These are phyloP conservation scores for Crithidia mellificae DNA, from an alignment of 208 protist genomes.

Conservation along the genomic window DNA sequence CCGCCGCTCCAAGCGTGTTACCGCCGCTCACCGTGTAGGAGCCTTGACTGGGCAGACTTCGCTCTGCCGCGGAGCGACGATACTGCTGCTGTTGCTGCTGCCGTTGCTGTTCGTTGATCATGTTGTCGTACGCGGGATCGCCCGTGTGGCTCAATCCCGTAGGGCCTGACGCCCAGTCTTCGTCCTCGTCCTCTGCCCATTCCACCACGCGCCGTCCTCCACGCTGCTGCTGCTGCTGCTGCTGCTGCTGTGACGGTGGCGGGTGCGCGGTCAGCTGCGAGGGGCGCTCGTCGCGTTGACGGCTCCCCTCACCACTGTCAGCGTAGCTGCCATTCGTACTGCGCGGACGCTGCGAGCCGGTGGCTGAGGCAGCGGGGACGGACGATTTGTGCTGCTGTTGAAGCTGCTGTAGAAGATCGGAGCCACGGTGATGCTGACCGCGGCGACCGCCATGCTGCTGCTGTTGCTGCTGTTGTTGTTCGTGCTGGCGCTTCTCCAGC, in stretches of 20 bases:
- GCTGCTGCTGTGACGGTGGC: neutral
- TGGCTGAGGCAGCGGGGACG: neutral
- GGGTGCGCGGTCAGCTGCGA: too few species aligned
- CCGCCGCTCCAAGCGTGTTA: neutral
- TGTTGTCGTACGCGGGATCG: conserved; percentile 33
- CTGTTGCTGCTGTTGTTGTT: conserved; percentile 14
- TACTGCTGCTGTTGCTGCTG: conserved; percentile 3
- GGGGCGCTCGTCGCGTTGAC: too few species aligned
- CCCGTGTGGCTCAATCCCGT: conserved; percentile 33
- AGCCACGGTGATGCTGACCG: conserved; percentile 4
- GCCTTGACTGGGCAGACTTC: neutral
- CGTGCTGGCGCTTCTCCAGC: conserved; percentile 16
- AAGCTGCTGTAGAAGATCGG: conserved; percentile 13
- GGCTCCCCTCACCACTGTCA: neutral
- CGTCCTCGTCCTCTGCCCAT: conserved; percentile 8
- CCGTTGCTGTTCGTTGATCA: conserved; percentile 25
- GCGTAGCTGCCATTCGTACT: neutral
- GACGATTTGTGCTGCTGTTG: conserved; percentile 24
- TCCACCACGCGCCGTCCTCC: neutral
- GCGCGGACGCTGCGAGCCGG: neutral
- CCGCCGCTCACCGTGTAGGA: neutral
- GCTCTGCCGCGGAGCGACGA: conserved; percentile 1
- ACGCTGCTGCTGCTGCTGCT: conserved; percentile 6
- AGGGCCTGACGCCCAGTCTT: conserved; percentile 19
- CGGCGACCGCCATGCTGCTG: neutral